Conservation (phyloP, 2,329 filamentous ascomycete species). For the Orbilia quercus region DNA sequence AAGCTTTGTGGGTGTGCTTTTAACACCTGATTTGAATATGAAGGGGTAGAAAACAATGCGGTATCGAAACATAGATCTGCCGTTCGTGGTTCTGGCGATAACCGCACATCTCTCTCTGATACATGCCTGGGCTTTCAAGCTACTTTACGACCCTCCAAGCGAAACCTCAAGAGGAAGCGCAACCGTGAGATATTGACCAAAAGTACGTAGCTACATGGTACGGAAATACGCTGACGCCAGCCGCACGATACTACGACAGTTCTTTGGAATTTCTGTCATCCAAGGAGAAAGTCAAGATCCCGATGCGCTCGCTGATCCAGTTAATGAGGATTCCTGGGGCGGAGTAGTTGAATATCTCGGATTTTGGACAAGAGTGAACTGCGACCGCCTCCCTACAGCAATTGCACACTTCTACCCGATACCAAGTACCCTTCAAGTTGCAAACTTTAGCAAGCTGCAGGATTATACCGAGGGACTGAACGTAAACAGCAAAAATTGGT, state of each 20-base stretch:
- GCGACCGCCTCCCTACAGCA: background rate
- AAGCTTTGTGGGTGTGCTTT: too few species aligned
- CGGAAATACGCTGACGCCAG: background rate
- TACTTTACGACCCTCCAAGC: too few species aligned
- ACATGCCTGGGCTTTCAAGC: too few species aligned
- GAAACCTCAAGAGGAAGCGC: too few species aligned
- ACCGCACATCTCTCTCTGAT: too few species aligned
- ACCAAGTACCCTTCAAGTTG: constrained; percentile 2
- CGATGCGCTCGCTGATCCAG: background rate
- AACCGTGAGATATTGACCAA: too few species aligned
- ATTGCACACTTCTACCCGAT: constrained; percentile 6
- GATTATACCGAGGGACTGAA: background rate
- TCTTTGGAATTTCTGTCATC: background rate
- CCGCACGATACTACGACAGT: background rate
- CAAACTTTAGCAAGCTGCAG: constrained; percentile 5
- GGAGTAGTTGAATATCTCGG: constrained; percentile 4
- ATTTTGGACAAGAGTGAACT: constrained; percentile 6
- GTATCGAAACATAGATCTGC: too few species aligned
- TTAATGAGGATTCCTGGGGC: background rate
- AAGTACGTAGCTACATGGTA: background rate
- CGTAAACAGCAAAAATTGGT: constrained; percentile 5
- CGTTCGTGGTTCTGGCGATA: too few species aligned
- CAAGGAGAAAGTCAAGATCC: constrained; percentile 5
- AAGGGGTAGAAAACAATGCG: too few species aligned
- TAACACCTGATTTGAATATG: too few species aligned